Conservation (phyloP, 163 green algal species). For the Chlorella variabilis region DNA sequence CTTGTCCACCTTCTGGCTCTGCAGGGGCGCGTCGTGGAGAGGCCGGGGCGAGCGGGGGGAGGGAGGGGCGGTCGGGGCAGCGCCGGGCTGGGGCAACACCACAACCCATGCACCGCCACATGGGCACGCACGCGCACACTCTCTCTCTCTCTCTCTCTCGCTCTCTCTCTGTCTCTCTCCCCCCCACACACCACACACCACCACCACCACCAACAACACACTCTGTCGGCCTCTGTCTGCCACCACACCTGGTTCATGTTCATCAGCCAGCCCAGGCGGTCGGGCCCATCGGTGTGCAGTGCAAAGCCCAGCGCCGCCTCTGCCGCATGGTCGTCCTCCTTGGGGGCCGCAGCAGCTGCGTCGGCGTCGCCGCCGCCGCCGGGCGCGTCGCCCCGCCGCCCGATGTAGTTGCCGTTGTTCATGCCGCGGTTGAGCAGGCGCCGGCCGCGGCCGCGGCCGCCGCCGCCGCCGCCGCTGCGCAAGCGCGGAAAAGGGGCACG, state of each 20-base stretch:
- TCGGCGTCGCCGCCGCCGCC: neutral
- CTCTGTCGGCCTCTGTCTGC: too few species aligned
- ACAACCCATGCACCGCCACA: too few species aligned
- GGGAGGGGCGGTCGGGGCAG: too few species aligned
- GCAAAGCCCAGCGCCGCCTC: conserved; percentile 83
- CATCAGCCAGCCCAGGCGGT: conserved; percentile 92
- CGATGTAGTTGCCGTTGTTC: conserved; percentile 49
- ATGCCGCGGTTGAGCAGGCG: conserved; percentile 49
- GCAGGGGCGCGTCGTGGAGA: neutral
- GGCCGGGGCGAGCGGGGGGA: neutral
- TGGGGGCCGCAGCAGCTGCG: neutral
- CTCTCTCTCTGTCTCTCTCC: too few species aligned
- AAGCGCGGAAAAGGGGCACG: neutral
- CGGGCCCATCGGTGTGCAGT: conserved; percentile 76
- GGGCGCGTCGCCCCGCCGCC: neutral
- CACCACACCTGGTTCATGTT: conserved; percentile 86
- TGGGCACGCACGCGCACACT: too few species aligned
- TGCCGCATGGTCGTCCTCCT: conserved; percentile 66
- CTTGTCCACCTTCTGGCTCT: conserved; percentile 84
- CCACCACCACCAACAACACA: neutral
- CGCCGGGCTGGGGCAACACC: neutral
- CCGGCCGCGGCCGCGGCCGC: conserved; percentile 26
- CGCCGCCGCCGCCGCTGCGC: conserved; percentile 15
- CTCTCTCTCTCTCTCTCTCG: too few species aligned
- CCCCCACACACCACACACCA: too few species aligned